These are phyloP conservation scores for Silene uniflora DNA, from an alignment of 148 eudicot genomes.

Conservation along the genomic window DNA sequence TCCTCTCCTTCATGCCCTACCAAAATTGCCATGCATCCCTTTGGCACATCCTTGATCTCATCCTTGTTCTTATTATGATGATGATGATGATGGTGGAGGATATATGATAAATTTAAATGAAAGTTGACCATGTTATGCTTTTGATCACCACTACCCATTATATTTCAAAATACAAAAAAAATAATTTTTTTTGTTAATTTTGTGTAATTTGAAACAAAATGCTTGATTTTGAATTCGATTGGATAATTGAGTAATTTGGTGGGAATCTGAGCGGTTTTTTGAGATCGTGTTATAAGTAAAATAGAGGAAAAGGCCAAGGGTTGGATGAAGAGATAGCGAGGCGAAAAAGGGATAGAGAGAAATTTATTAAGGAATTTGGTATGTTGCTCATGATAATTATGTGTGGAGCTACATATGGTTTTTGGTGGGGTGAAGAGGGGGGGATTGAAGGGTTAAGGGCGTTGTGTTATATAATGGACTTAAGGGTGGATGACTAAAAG, in stretches of 20 bases:
- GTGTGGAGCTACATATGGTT: not conserved
- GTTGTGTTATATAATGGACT: conserved; percentile 16
- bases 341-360: conserved; percentile 57
- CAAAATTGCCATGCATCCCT: conserved; percentile 66
- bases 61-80: conserved; percentile 13
- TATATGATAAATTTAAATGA: conserved; percentile 38
- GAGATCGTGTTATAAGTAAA: conserved; percentile 18
- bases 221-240: not conserved
- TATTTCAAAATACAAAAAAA: not conserved
- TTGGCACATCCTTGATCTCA: conserved; percentile 48
- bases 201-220: not conserved
- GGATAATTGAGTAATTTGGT: not conserved
- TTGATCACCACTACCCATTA: conserved; percentile 45
- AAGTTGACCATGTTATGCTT: conserved; percentile 34
- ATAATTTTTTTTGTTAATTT: not conserved
- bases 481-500: not conserved
- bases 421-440: conserved; percentile 25
- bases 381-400: conserved; percentile 67
- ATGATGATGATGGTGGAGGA: conserved; percentile 29
- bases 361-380: conserved; percentile 62
- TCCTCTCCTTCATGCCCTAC: conserved; percentile 71
- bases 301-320: too few relatives aligned
- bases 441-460: not conserved
- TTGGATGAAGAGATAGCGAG: not conserved
- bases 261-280: not conserved